Evolutionary conservation across 176 grass and related monocot species (phyloP).

Genomic region (Poa annua): DNA sequence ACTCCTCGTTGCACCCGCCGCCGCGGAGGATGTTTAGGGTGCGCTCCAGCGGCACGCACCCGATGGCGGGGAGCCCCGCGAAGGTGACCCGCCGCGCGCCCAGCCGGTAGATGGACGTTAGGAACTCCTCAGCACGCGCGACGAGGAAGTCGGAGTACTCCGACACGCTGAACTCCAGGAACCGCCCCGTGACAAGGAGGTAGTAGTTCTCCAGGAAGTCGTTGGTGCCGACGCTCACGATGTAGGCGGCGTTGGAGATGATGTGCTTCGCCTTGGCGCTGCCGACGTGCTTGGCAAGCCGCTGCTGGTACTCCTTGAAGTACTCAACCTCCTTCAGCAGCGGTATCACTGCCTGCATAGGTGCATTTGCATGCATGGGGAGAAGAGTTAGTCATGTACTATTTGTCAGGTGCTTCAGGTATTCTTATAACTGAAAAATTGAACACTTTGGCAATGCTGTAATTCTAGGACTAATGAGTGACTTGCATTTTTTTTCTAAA

Average conservation of each 20-base stretch:
- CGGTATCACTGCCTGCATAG: slow-evolving; percentile 68
- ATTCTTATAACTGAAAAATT: not conserved
- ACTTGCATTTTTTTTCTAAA: not conserved
- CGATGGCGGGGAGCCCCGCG: slow-evolving; percentile 70
- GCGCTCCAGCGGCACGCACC: slow-evolving; percentile 80
- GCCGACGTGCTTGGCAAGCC: slow-evolving; percentile 46
- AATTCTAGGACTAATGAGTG: not conserved
- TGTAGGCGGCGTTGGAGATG: slow-evolving; percentile 64
- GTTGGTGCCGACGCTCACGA: slow-evolving; percentile 90
- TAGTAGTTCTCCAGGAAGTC: slow-evolving; percentile 97
- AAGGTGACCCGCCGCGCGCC: slow-evolving; percentile 75
- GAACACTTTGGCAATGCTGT: not conserved
- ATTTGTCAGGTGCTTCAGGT: too few relatives aligned
- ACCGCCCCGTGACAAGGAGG: slow-evolving; percentile 55
- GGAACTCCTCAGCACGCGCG: slow-evolving; percentile 58
- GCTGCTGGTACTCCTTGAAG: slow-evolving; percentile 78
- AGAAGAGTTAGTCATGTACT: too few relatives aligned
- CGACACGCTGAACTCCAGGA: slow-evolving; percentile 56
- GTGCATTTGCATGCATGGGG: too few relatives aligned
- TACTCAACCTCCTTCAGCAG: slow-evolving; percentile 79
- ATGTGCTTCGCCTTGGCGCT: slow-evolving; percentile 35
- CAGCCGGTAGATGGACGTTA: slow-evolving; percentile 56
- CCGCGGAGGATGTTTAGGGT: slow-evolving; percentile 46
- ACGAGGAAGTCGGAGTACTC: slow-evolving; percentile 72
- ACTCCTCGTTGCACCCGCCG: slow-evolving; percentile 67